Evolutionary conservation across 2,329 filamentous ascomycete species (phyloP), one percentile per base, ranked within the genome.

Genomic region (Pyrenophora tritici-repentis): DNA sequence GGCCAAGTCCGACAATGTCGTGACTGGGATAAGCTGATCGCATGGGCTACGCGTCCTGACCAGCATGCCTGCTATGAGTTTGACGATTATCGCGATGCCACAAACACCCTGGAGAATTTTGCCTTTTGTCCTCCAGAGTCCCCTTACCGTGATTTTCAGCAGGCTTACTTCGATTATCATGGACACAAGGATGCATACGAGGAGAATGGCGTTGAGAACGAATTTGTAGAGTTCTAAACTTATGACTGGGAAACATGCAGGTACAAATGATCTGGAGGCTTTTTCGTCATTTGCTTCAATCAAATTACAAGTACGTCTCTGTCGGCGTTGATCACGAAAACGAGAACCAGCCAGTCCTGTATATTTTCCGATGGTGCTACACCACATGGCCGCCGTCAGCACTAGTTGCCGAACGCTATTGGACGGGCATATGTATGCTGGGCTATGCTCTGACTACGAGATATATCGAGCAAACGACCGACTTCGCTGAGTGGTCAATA

Each of bases 31-130:
- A 68, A 70, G 39, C 49, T 73, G 58, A 56, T 57, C 2, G 53
- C 57, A 1, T 73, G 70, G 70, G 69, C 68, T n/a, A 65, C 52
- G 18, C 61, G 61, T 10, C 58, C 58, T 13, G 67, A 72, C 14
- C 65, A 63, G 32, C 55, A 72, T 42, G 70, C 70, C 49, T 73
- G 70, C 40, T 66, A 66, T 39, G 50, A 60, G 7, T 68, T 71
- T 20, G 64, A 72, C 40, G 70, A 73, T 48, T 73, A 73, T 49
- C 67, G 66, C 13, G 68, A 72, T 31, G 67, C 65, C 20, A 67
- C 65, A n/a, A 68, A 73, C 47, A 67, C 67, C 7, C 56, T 73
- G 12, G 70, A 73, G 36, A 56, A 71, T 10, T 73, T 73, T 39
- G 70, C 65, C 2, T 63, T 67, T 36, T 73, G 69, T 43, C 68